phyloP scores from a whole-genome alignment of 805 yeast genomes.

The Candida ortonii region DNA sequence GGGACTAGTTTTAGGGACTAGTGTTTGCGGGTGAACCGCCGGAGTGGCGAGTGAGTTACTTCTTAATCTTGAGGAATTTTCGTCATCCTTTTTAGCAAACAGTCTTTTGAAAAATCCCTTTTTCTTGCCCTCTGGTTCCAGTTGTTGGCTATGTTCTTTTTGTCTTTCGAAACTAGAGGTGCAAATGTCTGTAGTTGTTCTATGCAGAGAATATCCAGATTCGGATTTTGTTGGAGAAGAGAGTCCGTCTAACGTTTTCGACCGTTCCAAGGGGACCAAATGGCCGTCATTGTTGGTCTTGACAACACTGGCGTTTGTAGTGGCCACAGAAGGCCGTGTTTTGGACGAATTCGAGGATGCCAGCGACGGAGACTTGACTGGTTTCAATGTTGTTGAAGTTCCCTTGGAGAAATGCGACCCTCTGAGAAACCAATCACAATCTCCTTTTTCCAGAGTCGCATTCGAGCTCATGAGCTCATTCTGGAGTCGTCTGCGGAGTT shows the following conservation, averaged over 20 bases:
- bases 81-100: constrained; percentile 26
- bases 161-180: constrained; percentile 13
- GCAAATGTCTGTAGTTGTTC: constrained; percentile 31
- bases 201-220: constrained; percentile 14
- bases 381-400: constrained; percentile 11
- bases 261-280: constrained; percentile 19
- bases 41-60: constrained; percentile 6
- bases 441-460: constrained; percentile 23
- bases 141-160: constrained; percentile 4
- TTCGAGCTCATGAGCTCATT: constrained; percentile 23
- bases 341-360: constrained; percentile 24
- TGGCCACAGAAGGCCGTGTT: constrained; percentile 27
- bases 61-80: constrained; percentile 11
- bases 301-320: constrained; percentile 14
- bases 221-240: constrained; percentile 12
- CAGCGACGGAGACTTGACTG: constrained; percentile 28
- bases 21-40: constrained; percentile 1
- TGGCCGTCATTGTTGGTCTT: constrained; percentile 7
- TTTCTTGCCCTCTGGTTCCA: constrained; percentile 12
- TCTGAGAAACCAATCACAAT: constrained; percentile 33
- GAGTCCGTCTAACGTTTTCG: constrained; percentile 28
- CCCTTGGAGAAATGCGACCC: constrained; percentile 15
- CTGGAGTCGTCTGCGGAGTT: constrained; percentile 29
- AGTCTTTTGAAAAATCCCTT: constrained; percentile 22
- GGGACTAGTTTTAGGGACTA: constrained; percentile 1